Percentiles rank a stretch among this genome's conserved stretches.
phyloP scores from a whole-genome alignment of 371 early-diverging fungal species.

The Rhizopus sp. region DNA sequence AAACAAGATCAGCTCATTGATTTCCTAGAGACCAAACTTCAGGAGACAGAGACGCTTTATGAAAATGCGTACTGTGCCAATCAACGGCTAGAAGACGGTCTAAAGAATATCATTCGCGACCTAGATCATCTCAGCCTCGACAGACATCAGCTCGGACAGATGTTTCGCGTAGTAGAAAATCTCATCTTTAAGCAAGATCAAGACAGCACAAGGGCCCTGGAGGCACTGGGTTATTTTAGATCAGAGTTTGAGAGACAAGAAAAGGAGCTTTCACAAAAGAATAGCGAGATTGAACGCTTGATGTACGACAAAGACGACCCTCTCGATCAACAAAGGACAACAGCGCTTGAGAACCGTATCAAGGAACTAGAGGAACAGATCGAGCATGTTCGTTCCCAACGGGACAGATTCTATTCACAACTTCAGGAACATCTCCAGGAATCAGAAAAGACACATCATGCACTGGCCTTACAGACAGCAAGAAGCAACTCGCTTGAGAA shows the following conservation, averaged over 20 bases:
- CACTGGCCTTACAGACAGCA: slow-evolving; percentile 5
- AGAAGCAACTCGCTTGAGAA: slow-evolving; percentile 3
- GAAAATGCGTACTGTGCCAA: neutral
- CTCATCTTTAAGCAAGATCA: neutral
- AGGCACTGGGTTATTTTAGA: neutral
- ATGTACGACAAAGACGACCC: neutral
- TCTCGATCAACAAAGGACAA: slow-evolving; percentile 1
- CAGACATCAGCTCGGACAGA: neutral
- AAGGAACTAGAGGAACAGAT: slow-evolving; percentile 15
- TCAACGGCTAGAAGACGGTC: neutral
- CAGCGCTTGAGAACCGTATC: slow-evolving; percentile 9
- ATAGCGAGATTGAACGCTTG: neutral
- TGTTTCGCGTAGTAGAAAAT: neutral
- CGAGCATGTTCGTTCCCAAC: slow-evolving; percentile 4
- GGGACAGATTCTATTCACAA: slow-evolving; percentile 5
- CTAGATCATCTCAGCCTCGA: neutral
- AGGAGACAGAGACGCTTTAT: neutral
- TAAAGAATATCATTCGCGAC: neutral
- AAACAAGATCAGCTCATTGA: slow-evolving; percentile 7
- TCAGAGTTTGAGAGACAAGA: slow-evolving; percentile 1
- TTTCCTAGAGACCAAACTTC: neutral
- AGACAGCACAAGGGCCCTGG: neutral
- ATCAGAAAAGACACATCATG: slow-evolving; percentile 5
- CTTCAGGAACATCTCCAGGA: slow-evolving; percentile 4
- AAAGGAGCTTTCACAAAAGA: neutral